A percentile compares a stretch with the other conserved stretches of the same genome.
These are phyloP conservation scores for Platismatia glauca DNA, from an alignment of 495 filamentous ascomycete genomes.

Conservation along the genomic window DNA sequence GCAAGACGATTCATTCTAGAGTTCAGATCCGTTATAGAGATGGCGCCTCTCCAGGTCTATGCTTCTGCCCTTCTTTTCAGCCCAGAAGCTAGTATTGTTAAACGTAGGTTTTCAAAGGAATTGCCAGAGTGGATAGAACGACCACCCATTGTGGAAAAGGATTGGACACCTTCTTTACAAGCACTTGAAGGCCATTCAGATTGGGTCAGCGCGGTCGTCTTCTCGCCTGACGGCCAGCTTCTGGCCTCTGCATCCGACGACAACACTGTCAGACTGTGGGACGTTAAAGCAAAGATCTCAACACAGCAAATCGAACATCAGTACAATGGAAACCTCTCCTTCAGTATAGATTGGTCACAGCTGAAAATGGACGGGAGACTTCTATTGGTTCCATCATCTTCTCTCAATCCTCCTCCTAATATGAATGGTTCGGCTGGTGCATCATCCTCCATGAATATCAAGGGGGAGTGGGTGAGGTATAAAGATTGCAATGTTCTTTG, in stretches of 20 bases:
- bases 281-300: too few relatives aligned
- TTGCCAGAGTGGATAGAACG: slow-evolving; percentile 11
- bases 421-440: neutral
- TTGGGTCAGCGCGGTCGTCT: too few relatives aligned
- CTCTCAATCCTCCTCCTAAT: neutral
- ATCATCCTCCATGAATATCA: neutral
- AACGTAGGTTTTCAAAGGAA: slow-evolving; percentile 3
- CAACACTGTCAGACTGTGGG: too few relatives aligned
- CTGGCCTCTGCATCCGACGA: too few relatives aligned
- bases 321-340: neutral
- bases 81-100: slow-evolving; percentile 7
- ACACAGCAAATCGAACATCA: too few relatives aligned
- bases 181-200: slow-evolving; percentile 1
- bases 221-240: too few relatives aligned
- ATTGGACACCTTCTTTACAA: slow-evolving; percentile 13
- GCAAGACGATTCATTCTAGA: slow-evolving; percentile 8
- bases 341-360: neutral
- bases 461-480: neutral
- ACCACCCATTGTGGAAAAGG: slow-evolving; percentile 5
- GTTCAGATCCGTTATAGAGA: slow-evolving; percentile 4
- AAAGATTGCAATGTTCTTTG: slow-evolving; percentile 2
- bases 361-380: slow-evolving; percentile 1
- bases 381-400: neutral
- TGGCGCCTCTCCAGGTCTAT: slow-evolving; percentile 13
- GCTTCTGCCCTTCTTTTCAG: slow-evolving; percentile 6